phyloP scores from a whole-genome alignment of 2,329 filamentous ascomycete genomes.

The Fusarium setosum region DNA sequence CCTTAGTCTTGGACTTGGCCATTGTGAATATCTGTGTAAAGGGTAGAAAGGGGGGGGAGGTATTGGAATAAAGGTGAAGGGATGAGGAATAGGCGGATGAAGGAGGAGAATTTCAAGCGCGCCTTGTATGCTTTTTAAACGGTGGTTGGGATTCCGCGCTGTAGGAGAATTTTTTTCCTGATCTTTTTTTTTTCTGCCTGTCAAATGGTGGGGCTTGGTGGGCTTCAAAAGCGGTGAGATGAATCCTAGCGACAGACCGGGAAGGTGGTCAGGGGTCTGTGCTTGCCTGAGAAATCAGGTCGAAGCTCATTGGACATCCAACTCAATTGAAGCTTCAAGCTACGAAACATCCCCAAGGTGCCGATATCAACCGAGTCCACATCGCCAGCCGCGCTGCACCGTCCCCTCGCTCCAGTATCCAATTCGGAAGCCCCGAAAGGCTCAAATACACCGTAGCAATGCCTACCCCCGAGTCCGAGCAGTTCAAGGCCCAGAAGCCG shows the following conservation, averaged over 20 bases:
- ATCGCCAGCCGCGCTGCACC: conserved; percentile 29
- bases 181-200: conserved; percentile 49
- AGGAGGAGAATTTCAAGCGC: conserved; percentile 23
- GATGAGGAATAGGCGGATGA: conserved; percentile 23
- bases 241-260: conserved; percentile 17
- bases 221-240: conserved; percentile 50
- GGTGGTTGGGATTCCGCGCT: conserved; percentile 39
- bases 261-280: conserved; percentile 35
- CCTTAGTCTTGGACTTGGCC: conserved; percentile 74
- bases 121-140: conserved; percentile 36
- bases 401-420: conserved; percentile 21
- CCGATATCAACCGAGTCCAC: conserved; percentile 38
- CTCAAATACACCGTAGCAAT: conserved; percentile 57
- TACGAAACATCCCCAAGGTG: conserved; percentile 39
- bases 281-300: conserved; percentile 48
- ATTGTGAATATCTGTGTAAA: conserved; percentile 57
- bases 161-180: conserved; percentile 37
- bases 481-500: conserved; percentile 87
- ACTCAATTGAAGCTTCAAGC: conserved; percentile 43
- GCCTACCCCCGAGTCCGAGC: conserved; percentile 85
- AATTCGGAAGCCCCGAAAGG: conserved; percentile 20
- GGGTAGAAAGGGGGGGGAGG: conserved; percentile 7
- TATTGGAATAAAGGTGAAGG: conserved; percentile 30
- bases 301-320: conserved; percentile 38
- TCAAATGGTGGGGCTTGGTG: conserved; percentile 51